A percentile compares a stretch with the other conserved stretches of the same genome.
phyloP scores from a whole-genome alignment of 768 basidiomycete genomes.

The Tricholoma furcatifolium region DNA sequence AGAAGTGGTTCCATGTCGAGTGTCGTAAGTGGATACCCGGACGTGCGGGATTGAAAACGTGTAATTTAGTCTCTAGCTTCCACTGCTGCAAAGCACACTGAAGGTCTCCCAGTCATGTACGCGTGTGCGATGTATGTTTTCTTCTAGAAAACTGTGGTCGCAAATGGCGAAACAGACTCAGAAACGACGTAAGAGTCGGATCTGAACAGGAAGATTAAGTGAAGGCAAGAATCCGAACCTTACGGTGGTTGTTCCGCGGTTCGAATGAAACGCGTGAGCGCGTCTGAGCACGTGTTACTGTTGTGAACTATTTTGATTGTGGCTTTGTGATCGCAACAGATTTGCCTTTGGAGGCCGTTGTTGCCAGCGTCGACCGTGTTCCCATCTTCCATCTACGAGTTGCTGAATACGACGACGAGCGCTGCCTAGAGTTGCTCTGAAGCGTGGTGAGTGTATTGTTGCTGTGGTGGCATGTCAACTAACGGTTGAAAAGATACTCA shows the following conservation, averaged over 20 bases:
- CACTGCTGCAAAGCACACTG: too few species aligned
- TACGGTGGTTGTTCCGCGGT: conserved; percentile 13
- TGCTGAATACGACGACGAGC: conserved; percentile 14
- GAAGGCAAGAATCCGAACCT: conserved; percentile 7
- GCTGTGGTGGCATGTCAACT: conserved; percentile 1
- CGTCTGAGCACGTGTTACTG: conserved; percentile 20
- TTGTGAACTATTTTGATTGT: conserved; percentile 32
- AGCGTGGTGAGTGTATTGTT: conserved; percentile 15
- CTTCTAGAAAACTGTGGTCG: background rate
- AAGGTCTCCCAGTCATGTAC: too few species aligned
- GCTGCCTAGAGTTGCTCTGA: conserved; percentile 1
- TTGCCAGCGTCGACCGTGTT: conserved; percentile 27
- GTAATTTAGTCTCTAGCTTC: too few species aligned
- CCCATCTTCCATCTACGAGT: conserved; percentile 17
- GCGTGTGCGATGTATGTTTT: too few species aligned
- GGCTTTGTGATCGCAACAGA: conserved; percentile 36
- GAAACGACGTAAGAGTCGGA: conserved; percentile 2
- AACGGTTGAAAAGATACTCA: conserved; percentile 14
- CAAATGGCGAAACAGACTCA: conserved; percentile 14
- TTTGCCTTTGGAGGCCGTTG: conserved; percentile 28
- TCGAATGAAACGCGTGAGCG: background rate
- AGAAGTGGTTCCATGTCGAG: background rate
- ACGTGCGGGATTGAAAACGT: too few species aligned
- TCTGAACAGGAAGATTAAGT: conserved; percentile 14
- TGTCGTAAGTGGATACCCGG: too few species aligned